Conservation (phyloP, 1,284 basidiomycete genomes). For the Cystobasidium pallidum region DNA sequence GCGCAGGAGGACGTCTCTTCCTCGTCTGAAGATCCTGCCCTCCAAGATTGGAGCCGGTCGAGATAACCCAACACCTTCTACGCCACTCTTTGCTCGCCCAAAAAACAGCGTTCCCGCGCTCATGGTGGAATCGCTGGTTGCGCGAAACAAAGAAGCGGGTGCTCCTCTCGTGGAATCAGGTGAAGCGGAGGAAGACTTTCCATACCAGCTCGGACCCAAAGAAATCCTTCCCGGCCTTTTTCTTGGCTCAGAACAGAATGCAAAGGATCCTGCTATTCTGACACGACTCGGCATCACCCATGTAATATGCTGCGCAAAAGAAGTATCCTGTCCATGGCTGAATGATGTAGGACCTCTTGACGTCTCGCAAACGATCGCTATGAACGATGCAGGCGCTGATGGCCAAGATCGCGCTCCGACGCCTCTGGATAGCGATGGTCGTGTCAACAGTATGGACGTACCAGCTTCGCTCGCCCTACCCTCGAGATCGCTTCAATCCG, state of each 20-base stretch:
- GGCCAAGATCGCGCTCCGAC: background rate
- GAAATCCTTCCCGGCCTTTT: slow-evolving; percentile 87
- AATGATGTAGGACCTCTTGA: slow-evolving; percentile 44
- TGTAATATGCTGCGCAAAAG: slow-evolving; percentile 93
- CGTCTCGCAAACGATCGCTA: background rate
- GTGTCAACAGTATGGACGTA: too few species aligned
- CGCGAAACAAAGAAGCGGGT: slow-evolving; percentile 40
- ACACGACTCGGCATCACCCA: slow-evolving; percentile 74
- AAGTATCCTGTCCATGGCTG: slow-evolving; percentile 72
- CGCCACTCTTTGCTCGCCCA: slow-evolving; percentile 11
- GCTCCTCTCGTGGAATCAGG: slow-evolving; percentile 10
- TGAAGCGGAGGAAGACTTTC: slow-evolving; percentile 55
- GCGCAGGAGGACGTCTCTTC: slow-evolving; percentile 39
- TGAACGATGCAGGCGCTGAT: background rate
- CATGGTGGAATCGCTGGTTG: slow-evolving; percentile 24
- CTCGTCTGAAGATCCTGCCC: slow-evolving; percentile 37
- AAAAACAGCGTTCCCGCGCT: slow-evolving; percentile 13
- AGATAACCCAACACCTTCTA: background rate
- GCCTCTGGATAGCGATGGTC: too few species aligned
- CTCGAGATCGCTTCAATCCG: background rate
- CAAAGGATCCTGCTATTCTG: slow-evolving; percentile 73
- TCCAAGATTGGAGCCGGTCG: background rate
- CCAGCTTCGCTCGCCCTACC: background rate
- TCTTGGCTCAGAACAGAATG: slow-evolving; percentile 93
- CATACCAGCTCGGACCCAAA: slow-evolving; percentile 82